Base-by-base conservation (phyloP, 768 basidiomycete genomes). In the Pilatotrama ljubarskyi region DNA sequence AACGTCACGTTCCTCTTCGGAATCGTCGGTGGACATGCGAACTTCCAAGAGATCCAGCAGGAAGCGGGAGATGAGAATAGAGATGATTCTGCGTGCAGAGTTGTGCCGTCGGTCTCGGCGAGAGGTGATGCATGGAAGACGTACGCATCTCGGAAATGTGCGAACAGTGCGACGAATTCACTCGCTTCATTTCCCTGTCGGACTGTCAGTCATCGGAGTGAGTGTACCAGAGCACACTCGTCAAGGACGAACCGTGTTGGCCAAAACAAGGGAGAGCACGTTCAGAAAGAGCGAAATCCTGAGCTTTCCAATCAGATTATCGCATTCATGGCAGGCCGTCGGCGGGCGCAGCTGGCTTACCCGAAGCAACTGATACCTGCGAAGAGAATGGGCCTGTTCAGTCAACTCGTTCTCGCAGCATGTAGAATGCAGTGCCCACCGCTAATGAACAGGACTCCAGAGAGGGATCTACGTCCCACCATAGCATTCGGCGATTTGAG, bases 141-240 rank as follows among this genome's bases (percentile, higher is more conserved):
- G 43, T n/a, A 54, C 53, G 53, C 29, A n/a, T 54, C 53, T 15
- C 53, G 53, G 15, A 54, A 54, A 9, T 44, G 44, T 22, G 41
- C 42, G 32, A 44, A 35, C 5, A 54, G 17, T 20, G 22, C 42
- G 53, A 22, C 24, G 11, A 14, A 11, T 14, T 44, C 26, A 14
- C 18, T 26, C 10, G 53, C 29, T 32, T 4, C 29, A 32, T 32
- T 5, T 5, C 10, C 29, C 29, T 32, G 29, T 10, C 4, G 10
- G 29, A 32, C 29, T 32, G 29, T 10, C 29, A 32, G n/a, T 32
- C 29, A 32, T 5, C 29, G 29, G n/a, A n/a, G n/a, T n/a, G n/a
- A n/a, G n/a, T n/a, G n/a, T n/a, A n/a, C n/a, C n/a, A n/a, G n/a
- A n/a, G n/a, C n/a, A n/a, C n/a, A n/a, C 10, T 32, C 29, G 29